Evolutionary conservation across 805 yeast species (phyloP).

Genomic region (Saccharomycopsis vini): DNA sequence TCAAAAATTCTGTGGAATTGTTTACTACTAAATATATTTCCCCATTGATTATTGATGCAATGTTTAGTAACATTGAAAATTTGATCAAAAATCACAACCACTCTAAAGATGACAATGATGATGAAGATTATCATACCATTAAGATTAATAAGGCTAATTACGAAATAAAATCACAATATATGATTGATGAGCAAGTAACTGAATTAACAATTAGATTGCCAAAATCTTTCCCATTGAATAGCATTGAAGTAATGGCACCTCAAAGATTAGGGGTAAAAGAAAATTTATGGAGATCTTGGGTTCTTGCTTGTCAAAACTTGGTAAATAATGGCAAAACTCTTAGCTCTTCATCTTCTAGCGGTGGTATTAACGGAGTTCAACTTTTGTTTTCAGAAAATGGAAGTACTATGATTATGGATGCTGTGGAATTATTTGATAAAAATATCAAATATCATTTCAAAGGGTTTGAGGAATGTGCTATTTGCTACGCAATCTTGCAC

Average conservation of each 20-base stretch:
- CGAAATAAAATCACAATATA: slow-evolving; percentile 65
- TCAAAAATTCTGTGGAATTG: slow-evolving; percentile 50
- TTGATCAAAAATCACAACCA: slow-evolving; percentile 24
- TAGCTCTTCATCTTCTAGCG: neutral
- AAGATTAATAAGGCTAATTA: slow-evolving; percentile 51
- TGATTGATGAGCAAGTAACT: slow-evolving; percentile 80
- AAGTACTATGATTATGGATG: slow-evolving; percentile 37
- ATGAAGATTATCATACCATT: slow-evolving; percentile 44
- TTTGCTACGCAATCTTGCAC: slow-evolving; percentile 87
- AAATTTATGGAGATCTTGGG: slow-evolving; percentile 91
- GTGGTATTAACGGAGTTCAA: no score
- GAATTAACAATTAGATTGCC: slow-evolving; percentile 75
- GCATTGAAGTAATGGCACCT: slow-evolving; percentile 68
- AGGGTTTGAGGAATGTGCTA: slow-evolving; percentile 95
- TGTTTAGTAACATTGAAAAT: slow-evolving; percentile 41
- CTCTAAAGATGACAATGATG: neutral
- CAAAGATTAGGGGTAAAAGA: slow-evolving; percentile 83
- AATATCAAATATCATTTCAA: slow-evolving; percentile 81
- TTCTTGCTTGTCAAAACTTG: slow-evolving; percentile 80
- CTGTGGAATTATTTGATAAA: slow-evolving; percentile 57
- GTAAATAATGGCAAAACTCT: slow-evolving; percentile 50
- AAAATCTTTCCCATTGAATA: slow-evolving; percentile 64
- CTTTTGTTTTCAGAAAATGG: slow-evolving; percentile 27
- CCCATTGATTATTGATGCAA: slow-evolving; percentile 50
- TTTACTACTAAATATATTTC: slow-evolving; percentile 57